These are phyloP conservation scores for Moringa oleifera DNA, from an alignment of 345 rosid species.

Conservation along the genomic window DNA sequence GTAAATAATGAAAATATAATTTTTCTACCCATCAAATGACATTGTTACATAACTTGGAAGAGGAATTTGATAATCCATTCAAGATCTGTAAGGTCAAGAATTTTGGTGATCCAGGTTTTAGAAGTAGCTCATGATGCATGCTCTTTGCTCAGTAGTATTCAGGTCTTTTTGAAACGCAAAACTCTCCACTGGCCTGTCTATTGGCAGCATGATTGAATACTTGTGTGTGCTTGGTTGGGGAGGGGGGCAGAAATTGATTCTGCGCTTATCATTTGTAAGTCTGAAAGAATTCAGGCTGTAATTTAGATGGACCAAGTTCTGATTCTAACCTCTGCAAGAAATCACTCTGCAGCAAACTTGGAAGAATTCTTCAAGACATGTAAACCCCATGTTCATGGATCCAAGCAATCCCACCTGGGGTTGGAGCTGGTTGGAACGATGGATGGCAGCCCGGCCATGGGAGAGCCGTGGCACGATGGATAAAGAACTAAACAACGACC, in stretches of 20 bases:
- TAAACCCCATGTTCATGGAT: constrained; percentile 71
- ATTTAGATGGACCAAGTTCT: background rate
- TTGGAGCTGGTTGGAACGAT: constrained; percentile 97
- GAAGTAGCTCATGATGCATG: no score
- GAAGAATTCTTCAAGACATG: constrained; percentile 66
- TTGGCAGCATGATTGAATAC: background rate
- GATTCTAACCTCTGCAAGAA: background rate
- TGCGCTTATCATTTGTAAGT: background rate
- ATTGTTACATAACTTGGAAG: background rate
- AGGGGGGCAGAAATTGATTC: background rate
- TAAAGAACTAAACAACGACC: constrained; percentile 53
- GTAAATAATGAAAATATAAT: no score
- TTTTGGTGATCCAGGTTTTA: no score
- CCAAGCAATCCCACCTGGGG: constrained; percentile 91
- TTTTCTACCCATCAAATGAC: no score
- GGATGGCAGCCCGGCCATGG: constrained; percentile 94
- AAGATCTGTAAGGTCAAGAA: no score
- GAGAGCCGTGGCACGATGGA: constrained; percentile 44
- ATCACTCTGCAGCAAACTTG: constrained; percentile 56
- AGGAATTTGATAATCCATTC: background rate
- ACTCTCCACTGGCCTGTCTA: background rate
- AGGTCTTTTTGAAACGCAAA: no score
- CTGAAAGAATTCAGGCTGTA: background rate
- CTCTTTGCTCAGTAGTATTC: background rate
- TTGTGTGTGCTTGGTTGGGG: background rate